phyloP scores from a whole-genome alignment of 1,284 basidiomycete species.

The Microbotryum violaceum region DNA sequence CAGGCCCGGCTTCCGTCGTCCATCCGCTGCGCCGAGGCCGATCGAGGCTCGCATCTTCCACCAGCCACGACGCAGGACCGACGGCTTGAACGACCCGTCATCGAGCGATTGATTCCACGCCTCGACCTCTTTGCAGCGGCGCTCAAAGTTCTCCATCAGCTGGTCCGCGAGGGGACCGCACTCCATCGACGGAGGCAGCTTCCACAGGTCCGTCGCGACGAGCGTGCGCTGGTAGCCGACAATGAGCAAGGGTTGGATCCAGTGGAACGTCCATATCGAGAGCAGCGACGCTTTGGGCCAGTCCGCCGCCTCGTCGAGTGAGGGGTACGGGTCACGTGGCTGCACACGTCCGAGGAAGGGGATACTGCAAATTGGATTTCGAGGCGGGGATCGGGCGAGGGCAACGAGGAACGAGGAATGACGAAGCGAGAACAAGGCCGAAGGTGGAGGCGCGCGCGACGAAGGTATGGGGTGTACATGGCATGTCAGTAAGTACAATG shows the following conservation, averaged over 20 bases:
- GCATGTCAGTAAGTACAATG: background rate
- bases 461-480: background rate
- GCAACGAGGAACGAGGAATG: background rate
- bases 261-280: constrained; percentile 54
- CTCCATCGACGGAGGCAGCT: constrained; percentile 52
- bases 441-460: constrained; percentile 10
- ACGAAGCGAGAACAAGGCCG: constrained; percentile 17
- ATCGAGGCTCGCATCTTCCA: constrained; percentile 22
- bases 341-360: constrained; percentile 6
- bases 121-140: constrained; percentile 34
- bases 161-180: constrained; percentile 49
- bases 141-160: constrained; percentile 32
- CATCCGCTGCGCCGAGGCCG: constrained; percentile 12
- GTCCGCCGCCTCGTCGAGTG: constrained; percentile 51
- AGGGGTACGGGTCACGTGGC: constrained; percentile 34
- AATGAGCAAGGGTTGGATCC: constrained; percentile 51
- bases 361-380: constrained; percentile 3
- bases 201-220: constrained; percentile 23
- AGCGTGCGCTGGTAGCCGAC: constrained; percentile 55
- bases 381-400: background rate
- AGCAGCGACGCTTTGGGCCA: constrained; percentile 51
- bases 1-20: constrained; percentile 21
- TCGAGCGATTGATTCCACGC: constrained; percentile 41
- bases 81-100: constrained; percentile 33
- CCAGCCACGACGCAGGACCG: constrained; percentile 17